Evolutionary conservation across 768 basidiomycete genomes (phyloP), one percentile per base, ranked within the genome.

Genomic region (Paxillus involutus): DNA sequence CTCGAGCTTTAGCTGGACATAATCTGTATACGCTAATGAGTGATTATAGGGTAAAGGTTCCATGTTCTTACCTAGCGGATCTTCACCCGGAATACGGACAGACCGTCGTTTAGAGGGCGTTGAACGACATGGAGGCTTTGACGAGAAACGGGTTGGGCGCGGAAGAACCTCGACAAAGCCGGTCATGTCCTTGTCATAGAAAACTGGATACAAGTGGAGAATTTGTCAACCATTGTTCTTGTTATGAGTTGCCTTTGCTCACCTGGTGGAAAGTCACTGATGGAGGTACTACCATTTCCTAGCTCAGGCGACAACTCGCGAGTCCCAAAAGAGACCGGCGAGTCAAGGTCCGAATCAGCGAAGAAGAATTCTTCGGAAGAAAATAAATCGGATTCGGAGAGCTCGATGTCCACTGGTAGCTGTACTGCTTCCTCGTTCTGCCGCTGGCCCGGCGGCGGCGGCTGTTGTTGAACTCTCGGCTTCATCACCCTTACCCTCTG

Each of bases 11-110:
- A 47, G 39, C 29, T 29, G 33, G n/a, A 16, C n/a, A 39, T 47
- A 52, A 17, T 52, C 51, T 52, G 4, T 10, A 33, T 16, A 42
- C 1, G 36, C 14, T 11, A 30, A n/a, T 30, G 16, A 30, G 39
- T 12, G 29, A 19, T 35, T 5, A 13, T 8, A 16, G 19, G 32
- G 14, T 32, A 6, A 3, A 19, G 4, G 6, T 9, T 5, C 6
- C n/a, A 17, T 12, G 6, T 13, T 39, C 32, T n/a, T 47, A 52
- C 51, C 44, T 52, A 45, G 51, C 14, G 51, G 51, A 41, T 52
- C 51, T 47, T 52, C 51, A 5, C 16, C 44, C 3, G 19, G 36
- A 33, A 32, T 41, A 14, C 4, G 7, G 8, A 41, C 30, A 16
- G 14, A 6, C 7, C 14, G 19, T 52, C 17, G 30, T 24, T 19